Evolutionary conservation across 257 asterid species (phyloP).

Genomic region (Fraxinus pennsylvanica): DNA sequence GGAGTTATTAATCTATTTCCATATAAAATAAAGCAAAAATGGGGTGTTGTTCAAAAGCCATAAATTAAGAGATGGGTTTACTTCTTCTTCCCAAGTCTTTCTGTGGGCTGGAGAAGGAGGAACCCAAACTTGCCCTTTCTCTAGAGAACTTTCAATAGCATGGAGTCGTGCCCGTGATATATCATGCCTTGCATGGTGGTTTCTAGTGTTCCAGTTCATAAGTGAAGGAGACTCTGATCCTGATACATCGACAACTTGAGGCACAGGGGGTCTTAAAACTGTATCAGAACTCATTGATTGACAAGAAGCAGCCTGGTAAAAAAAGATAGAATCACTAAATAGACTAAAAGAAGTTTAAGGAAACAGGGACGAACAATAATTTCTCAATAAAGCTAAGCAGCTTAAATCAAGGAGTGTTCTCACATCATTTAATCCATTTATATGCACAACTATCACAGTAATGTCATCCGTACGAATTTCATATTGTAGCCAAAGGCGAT

Average conservation of each 20-base stretch:
- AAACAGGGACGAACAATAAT: too few relatives aligned
- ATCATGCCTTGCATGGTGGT: slow-evolving; percentile 76
- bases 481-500: slow-evolving; percentile 92
- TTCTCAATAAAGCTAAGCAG: too few relatives aligned
- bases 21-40: slow-evolving; percentile 12
- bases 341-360: neutral
- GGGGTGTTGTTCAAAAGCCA: neutral
- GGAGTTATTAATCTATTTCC: slow-evolving; percentile 18
- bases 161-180: slow-evolving; percentile 89
- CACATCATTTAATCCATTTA: slow-evolving; percentile 75
- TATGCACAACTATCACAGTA: slow-evolving; percentile 88
- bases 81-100: slow-evolving; percentile 99
- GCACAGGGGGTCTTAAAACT: slow-evolving; percentile 58
- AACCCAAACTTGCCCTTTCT: slow-evolving; percentile 80
- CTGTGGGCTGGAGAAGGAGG: slow-evolving; percentile 92
- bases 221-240: slow-evolving; percentile 94
- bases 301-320: slow-evolving; percentile 48
- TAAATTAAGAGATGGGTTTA: slow-evolving; percentile 40
- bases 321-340: slow-evolving; percentile 25
- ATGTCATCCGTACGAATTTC: slow-evolving; percentile 99
- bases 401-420: slow-evolving; percentile 26
- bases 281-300: slow-evolving; percentile 46
- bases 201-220: slow-evolving; percentile 69
- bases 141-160: slow-evolving; percentile 83
- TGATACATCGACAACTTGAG: slow-evolving; percentile 78